These are phyloP conservation scores for Mortierella sp. DNA, from an alignment of 371 early-diverging fungal genomes.

Conservation along the genomic window DNA sequence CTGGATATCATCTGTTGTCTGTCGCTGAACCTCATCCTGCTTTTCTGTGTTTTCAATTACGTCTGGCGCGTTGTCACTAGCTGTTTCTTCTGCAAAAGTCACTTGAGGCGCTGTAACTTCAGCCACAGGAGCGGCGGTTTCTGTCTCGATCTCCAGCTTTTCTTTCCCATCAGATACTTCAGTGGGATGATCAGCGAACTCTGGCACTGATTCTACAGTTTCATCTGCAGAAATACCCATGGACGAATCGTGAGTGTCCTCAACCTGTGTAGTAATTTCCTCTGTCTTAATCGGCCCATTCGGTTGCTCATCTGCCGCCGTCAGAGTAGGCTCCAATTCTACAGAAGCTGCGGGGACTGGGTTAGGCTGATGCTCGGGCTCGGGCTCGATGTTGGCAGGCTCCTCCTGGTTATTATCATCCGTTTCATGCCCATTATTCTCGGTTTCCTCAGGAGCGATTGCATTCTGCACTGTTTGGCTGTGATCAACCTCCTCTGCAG, in stretches of 20 bases:
- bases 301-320: not conserved
- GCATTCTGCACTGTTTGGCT: not conserved
- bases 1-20: not conserved
- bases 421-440: not conserved
- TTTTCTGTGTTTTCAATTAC: not conserved
- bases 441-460: not conserved
- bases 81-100: constrained; percentile 6
- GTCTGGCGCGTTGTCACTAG: constrained; percentile 9
- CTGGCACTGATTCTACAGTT: constrained; percentile 21
- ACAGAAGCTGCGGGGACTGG: not conserved
- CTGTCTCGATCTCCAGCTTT: not conserved
- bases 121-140: not conserved
- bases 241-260: not conserved
- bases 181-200: constrained; percentile 26
- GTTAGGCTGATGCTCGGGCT: constrained; percentile 9
- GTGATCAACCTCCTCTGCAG: not conserved
- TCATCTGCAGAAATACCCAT: not conserved
- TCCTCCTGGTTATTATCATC: not conserved
- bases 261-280: not conserved
- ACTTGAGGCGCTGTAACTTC: not conserved
- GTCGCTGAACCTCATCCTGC: constrained; percentile 3
- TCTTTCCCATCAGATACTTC: constrained; percentile 9
- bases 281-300: not conserved
- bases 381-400: not conserved
- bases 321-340: constrained; percentile 3